Percentiles rank a stretch among this genome's conserved stretches.
These are phyloP conservation scores for Metschnikowia borealis DNA, from an alignment of 805 yeast genomes.

Conservation along the genomic window DNA sequence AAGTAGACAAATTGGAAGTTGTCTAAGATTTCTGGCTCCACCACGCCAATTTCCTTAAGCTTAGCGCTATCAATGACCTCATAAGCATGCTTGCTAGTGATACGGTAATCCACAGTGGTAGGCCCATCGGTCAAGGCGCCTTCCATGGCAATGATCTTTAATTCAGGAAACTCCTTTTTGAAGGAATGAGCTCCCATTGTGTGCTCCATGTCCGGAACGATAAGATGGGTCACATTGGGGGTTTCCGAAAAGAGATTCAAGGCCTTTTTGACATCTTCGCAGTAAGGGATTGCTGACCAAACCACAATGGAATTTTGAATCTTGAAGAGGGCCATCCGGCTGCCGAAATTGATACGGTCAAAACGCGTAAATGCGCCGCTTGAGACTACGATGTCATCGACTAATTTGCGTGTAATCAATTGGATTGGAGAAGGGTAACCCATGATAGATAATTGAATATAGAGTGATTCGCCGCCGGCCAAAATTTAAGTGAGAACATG, in stretches of 20 bases:
- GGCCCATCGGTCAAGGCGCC: slow-evolving; percentile 26
- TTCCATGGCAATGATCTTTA: slow-evolving; percentile 54
- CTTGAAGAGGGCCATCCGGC: slow-evolving; percentile 39
- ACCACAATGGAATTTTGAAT: slow-evolving; percentile 28
- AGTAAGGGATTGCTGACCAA: slow-evolving; percentile 59
- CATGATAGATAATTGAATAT: neutral
- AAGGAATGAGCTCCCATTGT: slow-evolving; percentile 58
- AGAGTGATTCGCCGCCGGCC: neutral
- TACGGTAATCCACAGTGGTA: slow-evolving; percentile 39
- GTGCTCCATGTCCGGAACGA: slow-evolving; percentile 64
- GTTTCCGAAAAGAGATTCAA: slow-evolving; percentile 30
- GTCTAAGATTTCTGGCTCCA: slow-evolving; percentile 34
- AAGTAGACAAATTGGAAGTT: slow-evolving; percentile 54
- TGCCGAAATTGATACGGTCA: slow-evolving; percentile 35
- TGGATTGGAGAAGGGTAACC: slow-evolving; percentile 33
- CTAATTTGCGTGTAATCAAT: slow-evolving; percentile 27
- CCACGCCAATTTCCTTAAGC: slow-evolving; percentile 30
- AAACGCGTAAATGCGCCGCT: slow-evolving; percentile 33
- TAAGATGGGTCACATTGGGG: slow-evolving; percentile 43
- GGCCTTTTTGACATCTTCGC: slow-evolving; percentile 40
- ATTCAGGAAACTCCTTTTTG: slow-evolving; percentile 45
- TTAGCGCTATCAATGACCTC: slow-evolving; percentile 21
- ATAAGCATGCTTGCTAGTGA: slow-evolving; percentile 36
- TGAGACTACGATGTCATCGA: slow-evolving; percentile 33
- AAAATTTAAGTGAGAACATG: neutral